Conservation (phyloP, 108 stramenopile species). For the Pseudonitzschia multistriata region DNA sequence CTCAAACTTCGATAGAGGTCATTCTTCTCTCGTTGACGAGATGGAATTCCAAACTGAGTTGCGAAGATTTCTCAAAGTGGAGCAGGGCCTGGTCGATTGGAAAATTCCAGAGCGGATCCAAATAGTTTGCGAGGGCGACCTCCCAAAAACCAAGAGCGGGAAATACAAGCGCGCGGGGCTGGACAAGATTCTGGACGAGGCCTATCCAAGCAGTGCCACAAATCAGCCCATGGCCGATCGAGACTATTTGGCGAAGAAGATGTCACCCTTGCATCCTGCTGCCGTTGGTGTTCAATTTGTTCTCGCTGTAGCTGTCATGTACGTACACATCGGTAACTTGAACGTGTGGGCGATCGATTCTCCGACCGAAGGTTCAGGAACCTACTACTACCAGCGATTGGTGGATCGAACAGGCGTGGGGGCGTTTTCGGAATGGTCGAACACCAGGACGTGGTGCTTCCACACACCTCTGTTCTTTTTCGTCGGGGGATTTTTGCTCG, state of each 20-base stretch:
- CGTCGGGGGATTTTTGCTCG: conserved; percentile 15
- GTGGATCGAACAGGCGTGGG: no score
- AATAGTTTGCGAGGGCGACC: conserved; percentile 8
- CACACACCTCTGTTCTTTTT: conserved; percentile 17
- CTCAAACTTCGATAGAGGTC: neutral
- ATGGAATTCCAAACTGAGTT: conserved; percentile 1
- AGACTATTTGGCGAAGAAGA: neutral
- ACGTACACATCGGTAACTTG: conserved; percentile 14
- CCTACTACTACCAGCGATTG: no score
- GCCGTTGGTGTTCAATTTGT: conserved; percentile 10
- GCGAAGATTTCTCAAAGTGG: neutral
- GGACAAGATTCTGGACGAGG: neutral
- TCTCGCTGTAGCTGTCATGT: conserved; percentile 19
- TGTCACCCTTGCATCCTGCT: neutral
- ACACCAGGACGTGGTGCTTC: conserved; percentile 5
- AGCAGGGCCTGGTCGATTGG: neutral
- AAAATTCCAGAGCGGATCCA: conserved; percentile 9
- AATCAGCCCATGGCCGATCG: neutral
- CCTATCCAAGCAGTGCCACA: no score
- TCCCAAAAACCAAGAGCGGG: conserved; percentile 11
- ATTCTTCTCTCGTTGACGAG: neutral
- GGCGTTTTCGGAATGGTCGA: neutral
- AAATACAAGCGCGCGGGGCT: conserved; percentile 18
- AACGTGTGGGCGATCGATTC: neutral
- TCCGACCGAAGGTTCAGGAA: neutral